Evolutionary conservation across 768 basidiomycete species (phyloP), one percentile per base, ranked within the genome.

Genomic region (Postia placenta): DNA sequence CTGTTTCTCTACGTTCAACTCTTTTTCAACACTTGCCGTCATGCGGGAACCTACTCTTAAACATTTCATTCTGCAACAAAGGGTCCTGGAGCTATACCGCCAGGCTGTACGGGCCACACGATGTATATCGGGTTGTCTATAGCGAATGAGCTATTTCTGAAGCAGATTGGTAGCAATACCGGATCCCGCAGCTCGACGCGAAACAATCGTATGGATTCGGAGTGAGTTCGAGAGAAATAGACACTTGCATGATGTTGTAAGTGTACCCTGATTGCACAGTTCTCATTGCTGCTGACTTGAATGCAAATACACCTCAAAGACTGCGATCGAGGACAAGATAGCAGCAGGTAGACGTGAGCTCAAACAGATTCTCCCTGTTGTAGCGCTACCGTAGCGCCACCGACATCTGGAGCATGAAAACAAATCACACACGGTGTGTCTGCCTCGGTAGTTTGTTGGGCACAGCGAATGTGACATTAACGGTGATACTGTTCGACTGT

Each of bases 191-290:
- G 72, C 83, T 24, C 75, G 87, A 51, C 64, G 65, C 51, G 87
- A 90, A 57, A 87, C 87, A 0, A 65, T 88, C 5, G 59, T 63
- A 19, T 91, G 87, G 85, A 78, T 90, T 64, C 80, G 88, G 24
- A 60, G 67, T 42, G 86, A 89, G 64, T 78, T 90, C 56, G 82
- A 87, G 59, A 70, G 79, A 50, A 81, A 80, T 56, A 74, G 64
- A 50, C 61, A 80, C 58, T 59, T 86, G 35, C 62, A 70, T 11
- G 82, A 89, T 60, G 63, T 70, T 53, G 87, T 89, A 57, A 46
- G 75, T 58, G 25, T 35, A 11, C n/a, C 24, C 4, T 27, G 27
- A 44, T 11, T 27, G 11, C n/a, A 15, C 11, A 26, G 46, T 19
- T 20, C 28, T 41, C 53, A 35, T 40, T 33, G 28, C 19, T 37